A percentile compares a stretch with the other conserved stretches of the same genome.
These are phyloP conservation scores for Cronartium quercuum DNA, from an alignment of 1,284 basidiomycete species.

Conservation along the genomic window DNA sequence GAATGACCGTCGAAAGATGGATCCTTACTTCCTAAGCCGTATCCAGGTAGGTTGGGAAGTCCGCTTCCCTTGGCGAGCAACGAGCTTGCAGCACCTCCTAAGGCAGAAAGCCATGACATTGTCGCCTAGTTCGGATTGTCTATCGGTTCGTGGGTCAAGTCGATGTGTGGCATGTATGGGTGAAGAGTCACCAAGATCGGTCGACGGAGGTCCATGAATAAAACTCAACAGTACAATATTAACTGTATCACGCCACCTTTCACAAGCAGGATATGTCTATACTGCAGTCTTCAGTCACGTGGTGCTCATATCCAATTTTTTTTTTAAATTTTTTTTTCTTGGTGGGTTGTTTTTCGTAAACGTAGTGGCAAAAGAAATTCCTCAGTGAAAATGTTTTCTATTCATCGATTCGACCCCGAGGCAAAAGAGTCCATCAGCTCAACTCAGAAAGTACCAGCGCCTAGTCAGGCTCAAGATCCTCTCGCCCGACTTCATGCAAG, in stretches of 20 bases:
- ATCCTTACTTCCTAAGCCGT: constrained; percentile 33
- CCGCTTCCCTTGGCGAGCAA: constrained; percentile 33
- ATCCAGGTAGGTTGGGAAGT: constrained; percentile 30
- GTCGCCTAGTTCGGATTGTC: not conserved
- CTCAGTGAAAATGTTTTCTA: constrained; percentile 11
- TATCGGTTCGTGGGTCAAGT: too few relatives aligned
- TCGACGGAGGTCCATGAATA: not conserved
- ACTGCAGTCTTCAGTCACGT: not conserved
- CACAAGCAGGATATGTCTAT: not conserved
- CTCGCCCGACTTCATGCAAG: constrained; percentile 17
- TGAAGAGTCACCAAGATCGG: not conserved
- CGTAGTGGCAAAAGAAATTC: too few relatives aligned
- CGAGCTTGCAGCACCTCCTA: constrained; percentile 31
- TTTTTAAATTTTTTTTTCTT: too few relatives aligned
- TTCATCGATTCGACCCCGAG: constrained; percentile 33
- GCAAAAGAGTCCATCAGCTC: not conserved
- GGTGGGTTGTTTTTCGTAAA: too few relatives aligned
- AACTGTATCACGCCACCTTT: not conserved
- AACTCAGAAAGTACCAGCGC: not conserved
- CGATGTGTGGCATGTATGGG: not conserved
- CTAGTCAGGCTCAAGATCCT: not conserved
- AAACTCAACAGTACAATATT: not conserved
- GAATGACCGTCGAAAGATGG: constrained; percentile 43
- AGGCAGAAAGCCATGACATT: constrained; percentile 38
- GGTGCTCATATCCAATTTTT: not conserved